Base-by-base conservation (phyloP, 768 basidiomycete species). In the Xerocomellus amylosporus region DNA sequence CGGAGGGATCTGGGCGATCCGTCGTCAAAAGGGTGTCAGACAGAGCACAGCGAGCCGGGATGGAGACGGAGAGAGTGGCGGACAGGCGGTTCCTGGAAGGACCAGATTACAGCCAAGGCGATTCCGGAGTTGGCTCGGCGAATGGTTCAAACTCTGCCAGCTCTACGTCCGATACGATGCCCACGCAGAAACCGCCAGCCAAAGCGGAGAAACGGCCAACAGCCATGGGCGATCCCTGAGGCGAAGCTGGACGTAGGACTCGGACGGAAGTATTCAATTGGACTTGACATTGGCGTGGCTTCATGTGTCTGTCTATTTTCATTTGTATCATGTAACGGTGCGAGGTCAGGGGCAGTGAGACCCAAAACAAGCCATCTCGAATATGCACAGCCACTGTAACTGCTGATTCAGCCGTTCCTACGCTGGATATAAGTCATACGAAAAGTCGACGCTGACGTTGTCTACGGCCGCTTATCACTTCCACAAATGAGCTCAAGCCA, bases 401-500 rank as follows among this genome's bases (percentile, higher is more conserved):
- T 45, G 59, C 53, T 64, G 59, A 71, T 28, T 68, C 69, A 68
- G 64, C 67, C 8, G 17, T 36, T 44, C 36, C 38, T 52, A 20
- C 55, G 52, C 34, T 28, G 22, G 49, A 56, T 60, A 60, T 58
- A 56, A 59, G 54, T 45, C 43, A 48, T 26, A 48, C 55, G 51
- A 28, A 54, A 58, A 51, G 46, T 17, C 8, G 6, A 37, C 47
- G 14, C 47, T 49, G 61, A 53, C 54, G 47, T 54, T 38, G 44
- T 44, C 56, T 42, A 33, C 37, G 4, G 19, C 51, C 60, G 53
- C 51, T 62, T 65, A 62, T 67, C 61, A 14, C 37, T 48, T 53
- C 41, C 72, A 75, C 64, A 64, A 53, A 87, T 85, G 85, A 85
- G 77, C 71, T 71, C 69, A 41, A 69, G 66, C 48, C 74, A 77